These are phyloP conservation scores for Stachybotrys echinatus DNA, from an alignment of 2,329 filamentous ascomycete species.

Conservation along the genomic window DNA sequence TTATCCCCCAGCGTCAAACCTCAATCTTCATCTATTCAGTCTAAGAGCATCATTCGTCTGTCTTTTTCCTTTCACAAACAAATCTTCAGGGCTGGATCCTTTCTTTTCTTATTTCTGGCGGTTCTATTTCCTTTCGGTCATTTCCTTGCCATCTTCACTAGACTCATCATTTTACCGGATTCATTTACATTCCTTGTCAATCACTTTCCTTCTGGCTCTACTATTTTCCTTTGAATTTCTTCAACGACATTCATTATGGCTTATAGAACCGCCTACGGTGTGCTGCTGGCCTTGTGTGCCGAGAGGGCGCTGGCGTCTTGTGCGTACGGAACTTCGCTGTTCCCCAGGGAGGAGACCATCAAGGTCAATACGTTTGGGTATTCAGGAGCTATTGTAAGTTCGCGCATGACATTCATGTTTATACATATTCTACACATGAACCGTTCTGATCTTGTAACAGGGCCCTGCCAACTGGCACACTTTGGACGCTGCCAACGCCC, in stretches of 20 bases:
- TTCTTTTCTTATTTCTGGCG: not conserved
- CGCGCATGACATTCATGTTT: not conserved
- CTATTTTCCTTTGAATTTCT: not conserved
- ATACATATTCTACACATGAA: too few species aligned
- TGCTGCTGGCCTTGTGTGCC: constrained; percentile 3
- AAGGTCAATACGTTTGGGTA: constrained; percentile 32
- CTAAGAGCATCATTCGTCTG: not conserved
- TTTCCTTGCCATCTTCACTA: too few species aligned
- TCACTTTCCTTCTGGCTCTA: not conserved
- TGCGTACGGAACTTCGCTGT: constrained; percentile 31
- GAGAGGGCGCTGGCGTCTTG: constrained; percentile 25
- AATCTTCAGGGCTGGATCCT: not conserved
- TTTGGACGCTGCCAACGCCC: constrained; percentile 33
- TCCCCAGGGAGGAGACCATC: constrained; percentile 26
- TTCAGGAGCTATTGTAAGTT: constrained; percentile 24
- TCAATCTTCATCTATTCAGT: not conserved
- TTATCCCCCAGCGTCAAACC: too few species aligned
- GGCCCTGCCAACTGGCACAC: constrained; percentile 50
- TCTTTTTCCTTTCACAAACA: not conserved
- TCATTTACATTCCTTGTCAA: not conserved
- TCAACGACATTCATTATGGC: not conserved
- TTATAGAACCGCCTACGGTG: not conserved
- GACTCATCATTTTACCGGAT: too few species aligned
- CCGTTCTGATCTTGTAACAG: constrained; percentile 8
- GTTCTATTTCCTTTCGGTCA: not conserved